A percentile compares a stretch with the other conserved stretches of the same genome.
These are phyloP conservation scores for Porcisia deanei DNA, from an alignment of 208 protist genomes.

Conservation along the genomic window DNA sequence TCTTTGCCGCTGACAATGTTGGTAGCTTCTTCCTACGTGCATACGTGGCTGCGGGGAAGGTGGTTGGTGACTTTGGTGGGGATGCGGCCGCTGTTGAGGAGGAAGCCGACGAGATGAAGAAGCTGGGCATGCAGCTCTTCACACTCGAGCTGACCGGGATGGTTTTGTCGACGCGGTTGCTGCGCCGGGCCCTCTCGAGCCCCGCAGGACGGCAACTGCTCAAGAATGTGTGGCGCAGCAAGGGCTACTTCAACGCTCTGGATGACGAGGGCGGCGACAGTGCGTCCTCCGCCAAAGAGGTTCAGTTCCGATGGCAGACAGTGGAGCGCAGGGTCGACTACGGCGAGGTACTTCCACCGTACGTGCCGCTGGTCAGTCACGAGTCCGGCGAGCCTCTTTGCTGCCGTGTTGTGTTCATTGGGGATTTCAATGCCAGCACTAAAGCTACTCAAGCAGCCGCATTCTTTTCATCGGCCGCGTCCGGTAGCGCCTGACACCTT, in stretches of 20 bases:
- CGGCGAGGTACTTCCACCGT: conserved; percentile 40
- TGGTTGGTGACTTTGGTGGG: conserved; percentile 13
- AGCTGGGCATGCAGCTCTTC: conserved; percentile 30
- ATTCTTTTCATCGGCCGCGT: conserved; percentile 24
- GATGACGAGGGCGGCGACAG: conserved; percentile 32
- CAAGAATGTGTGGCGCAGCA: conserved; percentile 51
- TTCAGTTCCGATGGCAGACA: conserved; percentile 53
- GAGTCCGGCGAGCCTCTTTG: neutral
- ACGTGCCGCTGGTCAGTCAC: conserved; percentile 20
- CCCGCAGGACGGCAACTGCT: conserved; percentile 24
- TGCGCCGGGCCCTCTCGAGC: conserved; percentile 13
- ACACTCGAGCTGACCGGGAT: conserved; percentile 16
- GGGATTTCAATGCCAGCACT: conserved; percentile 18
- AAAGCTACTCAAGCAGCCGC: conserved; percentile 13
- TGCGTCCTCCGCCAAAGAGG: neutral
- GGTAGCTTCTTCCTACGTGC: conserved; percentile 30
- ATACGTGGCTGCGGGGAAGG: conserved; percentile 24
- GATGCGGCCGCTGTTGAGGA: conserved; percentile 17
- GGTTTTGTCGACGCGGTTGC: conserved; percentile 6
- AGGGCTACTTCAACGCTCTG: conserved; percentile 47
- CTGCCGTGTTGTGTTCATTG: conserved; percentile 43
- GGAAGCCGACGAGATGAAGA: conserved; percentile 34
- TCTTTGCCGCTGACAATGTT: conserved; percentile 31
- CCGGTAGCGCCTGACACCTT: neutral
- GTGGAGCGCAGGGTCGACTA: conserved; percentile 39